Evolutionary conservation across 1,284 basidiomycete genomes (phyloP).

Genomic region (Malassezia restricta): DNA sequence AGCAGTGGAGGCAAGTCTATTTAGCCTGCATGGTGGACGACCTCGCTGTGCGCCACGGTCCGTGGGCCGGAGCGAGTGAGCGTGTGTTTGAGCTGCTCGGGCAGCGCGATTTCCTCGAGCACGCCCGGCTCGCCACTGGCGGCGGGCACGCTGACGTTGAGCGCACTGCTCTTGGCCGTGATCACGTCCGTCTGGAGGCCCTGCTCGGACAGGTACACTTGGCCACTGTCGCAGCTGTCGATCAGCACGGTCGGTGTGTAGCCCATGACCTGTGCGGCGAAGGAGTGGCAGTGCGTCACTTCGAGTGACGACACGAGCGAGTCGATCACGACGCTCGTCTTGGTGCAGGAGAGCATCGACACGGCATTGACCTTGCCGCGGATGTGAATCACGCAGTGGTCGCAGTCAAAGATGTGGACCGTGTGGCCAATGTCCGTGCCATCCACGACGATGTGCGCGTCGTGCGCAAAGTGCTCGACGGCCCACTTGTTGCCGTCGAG

Average conservation of each 20-base stretch:
- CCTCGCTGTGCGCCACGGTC: conserved; percentile 34
- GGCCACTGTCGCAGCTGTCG: conserved; percentile 87
- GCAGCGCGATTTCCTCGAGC: conserved; percentile 77
- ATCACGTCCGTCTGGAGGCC: conserved; percentile 74
- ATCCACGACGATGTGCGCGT: conserved; percentile 62
- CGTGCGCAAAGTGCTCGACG: conserved; percentile 85
- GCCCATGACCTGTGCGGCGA: conserved; percentile 83
- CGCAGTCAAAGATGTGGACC: conserved; percentile 83
- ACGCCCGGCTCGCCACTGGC: conserved; percentile 80
- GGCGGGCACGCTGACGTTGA: conserved; percentile 82
- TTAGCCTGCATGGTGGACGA: conserved; percentile 36
- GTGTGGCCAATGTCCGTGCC: conserved; percentile 70
- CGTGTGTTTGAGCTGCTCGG: conserved; percentile 86
- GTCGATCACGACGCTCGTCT: conserved; percentile 77
- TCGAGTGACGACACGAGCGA: conserved; percentile 79
- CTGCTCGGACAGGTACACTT: conserved; percentile 79
- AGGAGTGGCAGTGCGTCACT: conserved; percentile 80
- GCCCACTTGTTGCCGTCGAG: conserved; percentile 90
- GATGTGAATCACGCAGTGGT: conserved; percentile 71
- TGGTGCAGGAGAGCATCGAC: conserved; percentile 73
- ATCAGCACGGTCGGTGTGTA: conserved; percentile 79
- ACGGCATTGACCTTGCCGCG: conserved; percentile 94
- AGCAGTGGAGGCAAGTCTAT: background rate
- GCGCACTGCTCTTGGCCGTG: conserved; percentile 83
- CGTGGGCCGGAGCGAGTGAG: conserved; percentile 61